Evolutionary conservation across 768 basidiomycete genomes (phyloP).

Genomic region (Mycena belliarum): DNA sequence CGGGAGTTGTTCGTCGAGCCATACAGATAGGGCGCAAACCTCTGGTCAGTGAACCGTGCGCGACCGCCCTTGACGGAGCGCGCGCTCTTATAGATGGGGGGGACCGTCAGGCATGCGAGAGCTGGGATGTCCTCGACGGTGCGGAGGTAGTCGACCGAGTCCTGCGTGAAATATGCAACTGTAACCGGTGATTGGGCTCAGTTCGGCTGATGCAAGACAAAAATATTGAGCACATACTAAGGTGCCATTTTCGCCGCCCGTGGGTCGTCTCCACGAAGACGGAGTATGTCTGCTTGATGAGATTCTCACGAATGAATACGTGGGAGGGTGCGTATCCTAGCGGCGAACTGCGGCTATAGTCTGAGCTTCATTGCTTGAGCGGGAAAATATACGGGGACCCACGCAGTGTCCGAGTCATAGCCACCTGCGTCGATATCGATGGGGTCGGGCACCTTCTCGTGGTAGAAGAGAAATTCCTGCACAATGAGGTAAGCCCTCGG

Average conservation of each 20-base stretch:
- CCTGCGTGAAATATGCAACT: constrained; percentile 81
- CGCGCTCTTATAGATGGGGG: constrained; percentile 64
- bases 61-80: constrained; percentile 47
- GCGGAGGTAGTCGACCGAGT: constrained; percentile 54
- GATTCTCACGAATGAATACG: constrained; percentile 41
- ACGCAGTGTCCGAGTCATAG: constrained; percentile 56
- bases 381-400: constrained; percentile 26
- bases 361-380: neutral
- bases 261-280: constrained; percentile 67
- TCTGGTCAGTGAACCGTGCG: constrained; percentile 2
- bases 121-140: constrained; percentile 62
- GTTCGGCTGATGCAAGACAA: constrained; percentile 10
- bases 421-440: constrained; percentile 43
- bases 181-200: constrained; percentile 5
- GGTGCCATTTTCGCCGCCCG: constrained; percentile 80
- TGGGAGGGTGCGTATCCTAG: constrained; percentile 25
- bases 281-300: constrained; percentile 82
- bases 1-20: constrained; percentile 2
- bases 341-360: constrained; percentile 23
- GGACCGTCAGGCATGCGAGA: constrained; percentile 55
- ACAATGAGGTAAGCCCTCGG: constrained; percentile 5
- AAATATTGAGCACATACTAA: constrained; percentile 57
- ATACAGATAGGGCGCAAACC: neutral
- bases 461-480: constrained; percentile 78
- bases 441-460: constrained; percentile 59